These are phyloP conservation scores for Chrysoporthe cubensis DNA, from an alignment of 2,329 filamentous ascomycete species.

Conservation along the genomic window DNA sequence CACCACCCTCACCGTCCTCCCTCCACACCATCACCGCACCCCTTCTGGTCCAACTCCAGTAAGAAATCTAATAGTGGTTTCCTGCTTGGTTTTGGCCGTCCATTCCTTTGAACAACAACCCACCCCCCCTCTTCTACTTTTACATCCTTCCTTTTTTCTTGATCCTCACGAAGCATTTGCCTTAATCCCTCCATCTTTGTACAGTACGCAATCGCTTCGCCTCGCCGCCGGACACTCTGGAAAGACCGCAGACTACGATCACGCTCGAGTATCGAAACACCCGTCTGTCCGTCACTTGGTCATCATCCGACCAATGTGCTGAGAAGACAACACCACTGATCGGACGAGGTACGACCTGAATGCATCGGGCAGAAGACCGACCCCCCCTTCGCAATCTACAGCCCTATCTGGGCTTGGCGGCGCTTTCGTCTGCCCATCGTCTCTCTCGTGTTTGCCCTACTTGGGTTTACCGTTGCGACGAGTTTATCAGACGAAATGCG, in stretches of 20 bases:
- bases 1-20: constrained; percentile 35
- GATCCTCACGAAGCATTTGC: constrained; percentile 30
- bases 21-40: constrained; percentile 23
- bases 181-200: constrained; percentile 28
- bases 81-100: constrained; percentile 63
- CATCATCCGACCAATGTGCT: constrained; percentile 7
- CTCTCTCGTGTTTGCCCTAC: constrained; percentile 25
- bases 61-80: constrained; percentile 53
- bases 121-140: constrained; percentile 30
- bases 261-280: constrained; percentile 4
- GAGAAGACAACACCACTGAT: constrained; percentile 7
- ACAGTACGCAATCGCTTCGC: constrained; percentile 27
- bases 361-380: constrained; percentile 8
- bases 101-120: constrained; percentile 52
- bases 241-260: constrained; percentile 19
- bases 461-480: constrained; percentile 17
- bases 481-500: constrained; percentile 35
- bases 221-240: constrained; percentile 19
- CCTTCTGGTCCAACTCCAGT: constrained; percentile 60
- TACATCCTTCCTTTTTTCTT: constrained; percentile 23
- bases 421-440: constrained; percentile 20
- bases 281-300: constrained; percentile 8
- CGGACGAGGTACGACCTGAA: constrained; percentile 14
- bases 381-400: constrained; percentile 1
- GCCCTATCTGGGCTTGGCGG: constrained; percentile 10